Percentiles rank a stretch among this genome's conserved stretches.
Evolutionary conservation across 2,329 filamentous ascomycete species (phyloP).

Genomic region (Aspergillus sp.): DNA sequence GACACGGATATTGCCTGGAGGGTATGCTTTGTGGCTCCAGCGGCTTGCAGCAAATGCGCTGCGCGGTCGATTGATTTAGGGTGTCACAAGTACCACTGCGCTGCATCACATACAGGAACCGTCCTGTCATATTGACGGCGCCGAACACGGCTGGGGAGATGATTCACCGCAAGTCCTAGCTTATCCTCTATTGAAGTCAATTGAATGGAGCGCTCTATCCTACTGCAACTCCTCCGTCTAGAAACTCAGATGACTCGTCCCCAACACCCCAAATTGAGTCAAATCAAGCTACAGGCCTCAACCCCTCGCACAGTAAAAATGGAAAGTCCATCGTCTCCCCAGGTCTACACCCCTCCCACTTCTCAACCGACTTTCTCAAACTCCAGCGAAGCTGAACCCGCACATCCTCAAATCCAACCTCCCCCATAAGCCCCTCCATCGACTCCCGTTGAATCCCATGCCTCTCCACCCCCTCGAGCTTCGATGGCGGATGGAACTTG

Average conservation of each 20-base stretch:
- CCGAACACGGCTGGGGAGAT: background rate
- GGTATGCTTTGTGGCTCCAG: background rate
- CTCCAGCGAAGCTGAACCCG: slow-evolving; percentile 54
- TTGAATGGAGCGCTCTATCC: background rate
- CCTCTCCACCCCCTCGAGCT: slow-evolving; percentile 59
- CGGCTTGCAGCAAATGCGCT: background rate
- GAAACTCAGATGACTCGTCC: background rate
- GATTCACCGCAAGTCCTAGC: background rate
- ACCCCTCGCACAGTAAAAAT: slow-evolving; percentile 48
- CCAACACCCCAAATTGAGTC: background rate
- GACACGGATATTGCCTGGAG: background rate
- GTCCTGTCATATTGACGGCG: background rate
- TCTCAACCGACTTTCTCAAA: slow-evolving; percentile 57
- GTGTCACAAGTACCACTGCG: background rate
- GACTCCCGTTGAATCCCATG: slow-evolving; percentile 55
- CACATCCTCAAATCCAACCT: slow-evolving; percentile 56
- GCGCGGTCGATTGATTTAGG: too few relatives aligned
- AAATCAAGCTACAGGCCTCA: slow-evolving; percentile 3
- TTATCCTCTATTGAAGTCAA: background rate
- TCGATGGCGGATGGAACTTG: slow-evolving; percentile 57
- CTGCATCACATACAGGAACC: background rate
- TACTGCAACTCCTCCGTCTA: background rate
- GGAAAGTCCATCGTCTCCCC: slow-evolving; percentile 47
- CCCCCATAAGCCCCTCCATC: slow-evolving; percentile 49
- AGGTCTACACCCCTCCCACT: slow-evolving; percentile 44